Evolutionary conservation across 2,329 filamentous ascomycete genomes (phyloP), one percentile per base, ranked within the genome.

Genomic region (Penicillium sp.): DNA sequence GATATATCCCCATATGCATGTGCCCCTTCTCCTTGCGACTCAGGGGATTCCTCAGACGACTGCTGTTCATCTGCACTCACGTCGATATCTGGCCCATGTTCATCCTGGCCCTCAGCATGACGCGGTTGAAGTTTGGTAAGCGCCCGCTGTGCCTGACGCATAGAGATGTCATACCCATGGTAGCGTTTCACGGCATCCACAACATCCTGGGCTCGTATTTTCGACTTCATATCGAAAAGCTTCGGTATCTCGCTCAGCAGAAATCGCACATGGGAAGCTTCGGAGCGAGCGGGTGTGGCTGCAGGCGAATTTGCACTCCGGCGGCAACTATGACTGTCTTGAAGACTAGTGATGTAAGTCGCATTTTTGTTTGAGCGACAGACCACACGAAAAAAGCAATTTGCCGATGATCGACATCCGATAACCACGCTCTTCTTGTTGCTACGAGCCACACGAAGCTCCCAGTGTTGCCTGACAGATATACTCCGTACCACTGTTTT

Each of bases 391-490:
- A 75, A 76, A 53, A 65, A 72, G 61, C 73, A 75, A 66, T 70
- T 74, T 60, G 64, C 56, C 31, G 70, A 72, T 7, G 73, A 75
- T 44, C 73, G 71, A 61, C 73, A 76, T 33, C 73, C 72, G 51
- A 76, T 68, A n/a, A 75, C 72, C 49, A 75, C 73, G 44, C 72
- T 75, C 51, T 76, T 75, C 58, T 73, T 74, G 57, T 76, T 75
- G 64, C 73, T 76, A 46, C 73, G 69, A 48, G 71, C 67, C 38
- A 76, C 73, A 33, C 73, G 70, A 39, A 76, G 70, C 55, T 75
- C 73, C 74, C 74, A 76, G 55, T 75, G 72, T 43, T 75, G 73
- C 21, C 71, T 65, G 34, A 76, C 73, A n/a, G 74, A 76, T 57
- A 75, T 74, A 58, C 66, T 74, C 50, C 73, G 72, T 55, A 75